Evolutionary conservation across 768 basidiomycete species (phyloP).

Genomic region (Infundibulicybe gibba): DNA sequence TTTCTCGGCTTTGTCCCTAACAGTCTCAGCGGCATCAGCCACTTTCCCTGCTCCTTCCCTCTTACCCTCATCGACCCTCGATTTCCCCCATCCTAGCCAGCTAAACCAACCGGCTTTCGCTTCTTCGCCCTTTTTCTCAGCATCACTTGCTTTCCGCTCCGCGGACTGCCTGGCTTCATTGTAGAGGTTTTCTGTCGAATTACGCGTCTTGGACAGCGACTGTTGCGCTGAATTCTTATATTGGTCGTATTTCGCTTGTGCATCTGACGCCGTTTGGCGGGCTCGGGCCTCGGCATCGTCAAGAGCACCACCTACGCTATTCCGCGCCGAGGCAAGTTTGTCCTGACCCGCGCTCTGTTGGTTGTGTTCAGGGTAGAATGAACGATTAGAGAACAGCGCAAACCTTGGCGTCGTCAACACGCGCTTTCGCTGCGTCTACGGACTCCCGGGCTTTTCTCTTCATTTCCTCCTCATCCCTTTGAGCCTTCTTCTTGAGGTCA

Average conservation of each 20-base stretch:
- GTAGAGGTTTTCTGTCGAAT: constrained; percentile 38
- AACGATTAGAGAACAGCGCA: neutral
- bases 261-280: constrained; percentile 23
- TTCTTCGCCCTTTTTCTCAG: constrained; percentile 28
- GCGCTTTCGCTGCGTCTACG: constrained; percentile 28
- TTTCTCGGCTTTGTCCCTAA: constrained; percentile 27
- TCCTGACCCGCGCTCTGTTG: constrained; percentile 30
- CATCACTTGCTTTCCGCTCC: constrained; percentile 24
- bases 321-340: constrained; percentile 25
- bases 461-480: constrained; percentile 30
- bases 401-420: constrained; percentile 35
- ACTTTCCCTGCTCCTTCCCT: constrained; percentile 25
- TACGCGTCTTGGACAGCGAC: constrained; percentile 25
- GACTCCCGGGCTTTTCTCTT: constrained; percentile 31
- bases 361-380: neutral
- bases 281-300: constrained; percentile 26
- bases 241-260: constrained; percentile 22
- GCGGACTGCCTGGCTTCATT: constrained; percentile 28
- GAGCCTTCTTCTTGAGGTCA: constrained; percentile 25
- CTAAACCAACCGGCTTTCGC: constrained; percentile 40
- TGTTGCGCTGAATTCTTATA: constrained; percentile 24
- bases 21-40: constrained; percentile 30
- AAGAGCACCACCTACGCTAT: constrained; percentile 17
- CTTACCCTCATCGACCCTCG: constrained; percentile 21
- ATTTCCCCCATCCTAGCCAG: constrained; percentile 38